These are phyloP conservation scores for Nyssa sinensis DNA, from an alignment of 148 eudicot genomes.

Conservation along the genomic window DNA sequence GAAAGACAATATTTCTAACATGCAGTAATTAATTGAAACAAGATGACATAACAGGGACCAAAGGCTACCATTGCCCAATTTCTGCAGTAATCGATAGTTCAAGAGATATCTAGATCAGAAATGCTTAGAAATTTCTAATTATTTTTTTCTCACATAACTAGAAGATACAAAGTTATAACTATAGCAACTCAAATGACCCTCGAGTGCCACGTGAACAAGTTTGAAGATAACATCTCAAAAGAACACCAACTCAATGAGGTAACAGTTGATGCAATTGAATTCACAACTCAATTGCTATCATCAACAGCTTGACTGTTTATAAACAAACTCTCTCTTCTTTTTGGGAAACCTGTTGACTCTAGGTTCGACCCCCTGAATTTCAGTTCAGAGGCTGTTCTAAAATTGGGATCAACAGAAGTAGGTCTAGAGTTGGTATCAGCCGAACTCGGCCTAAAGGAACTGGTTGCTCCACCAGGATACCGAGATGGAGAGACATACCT, in stretches of 20 bases:
- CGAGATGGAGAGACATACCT: constrained; percentile 87
- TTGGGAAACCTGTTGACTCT: constrained; percentile 57
- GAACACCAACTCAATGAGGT: not conserved
- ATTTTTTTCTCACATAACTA: not conserved
- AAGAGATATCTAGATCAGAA: not conserved
- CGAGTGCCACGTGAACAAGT: not conserved
- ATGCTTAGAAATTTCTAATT: constrained; percentile 1
- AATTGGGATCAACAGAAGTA: constrained; percentile 57
- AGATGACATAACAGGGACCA: not conserved
- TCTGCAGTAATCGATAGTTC: not conserved
- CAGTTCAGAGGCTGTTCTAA: constrained; percentile 61
- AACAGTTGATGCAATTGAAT: constrained; percentile 7
- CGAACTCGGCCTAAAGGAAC: constrained; percentile 47
- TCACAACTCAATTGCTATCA: constrained; percentile 30
- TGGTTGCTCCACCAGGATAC: constrained; percentile 50
- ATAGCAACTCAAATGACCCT: constrained; percentile 10
- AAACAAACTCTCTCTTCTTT: constrained; percentile 62
- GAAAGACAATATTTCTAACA: too few relatives aligned
- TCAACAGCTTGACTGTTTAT: constrained; percentile 40
- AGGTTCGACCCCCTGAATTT: constrained; percentile 74
- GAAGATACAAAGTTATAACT: constrained; percentile 9
- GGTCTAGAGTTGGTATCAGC: constrained; percentile 62
- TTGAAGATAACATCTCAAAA: not conserved
- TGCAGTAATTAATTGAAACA: not conserved
- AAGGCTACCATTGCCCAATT: not conserved